Conservation (phyloP, 2,329 filamentous ascomycete genomes). For the Aureobasidium subglaciale region DNA sequence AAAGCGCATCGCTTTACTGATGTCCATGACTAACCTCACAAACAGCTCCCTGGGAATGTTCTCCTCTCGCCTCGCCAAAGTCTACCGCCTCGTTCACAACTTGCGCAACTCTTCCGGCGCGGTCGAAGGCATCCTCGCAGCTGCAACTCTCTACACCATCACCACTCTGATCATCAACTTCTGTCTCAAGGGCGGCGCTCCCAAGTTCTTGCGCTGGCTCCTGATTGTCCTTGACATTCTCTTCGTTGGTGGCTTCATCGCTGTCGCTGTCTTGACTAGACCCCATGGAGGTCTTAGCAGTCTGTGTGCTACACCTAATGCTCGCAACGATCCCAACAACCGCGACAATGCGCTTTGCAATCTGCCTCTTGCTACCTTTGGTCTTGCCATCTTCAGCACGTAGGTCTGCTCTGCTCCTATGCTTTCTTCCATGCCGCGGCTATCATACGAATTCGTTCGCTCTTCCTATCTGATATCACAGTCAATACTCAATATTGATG, state of each 20-base stretch:
- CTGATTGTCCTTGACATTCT: slow-evolving; percentile 35
- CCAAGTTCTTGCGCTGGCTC: slow-evolving; percentile 32
- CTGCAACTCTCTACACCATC: slow-evolving; percentile 39
- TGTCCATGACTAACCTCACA: not conserved
- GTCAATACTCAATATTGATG: too few relatives aligned
- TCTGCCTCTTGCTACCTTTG: slow-evolving; percentile 38
- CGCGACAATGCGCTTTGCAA: slow-evolving; percentile 29
- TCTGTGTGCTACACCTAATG: not conserved
- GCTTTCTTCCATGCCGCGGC: too few relatives aligned
- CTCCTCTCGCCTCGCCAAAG: slow-evolving; percentile 35
- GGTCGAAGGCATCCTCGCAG: slow-evolving; percentile 40
- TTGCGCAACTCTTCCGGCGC: slow-evolving; percentile 33
- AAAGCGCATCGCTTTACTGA: not conserved
- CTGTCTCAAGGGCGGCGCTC: slow-evolving; percentile 27
- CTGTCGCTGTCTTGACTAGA: slow-evolving; percentile 36
- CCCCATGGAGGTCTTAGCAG: slow-evolving; percentile 8
- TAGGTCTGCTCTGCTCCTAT: too few relatives aligned
- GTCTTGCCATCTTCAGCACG: slow-evolving; percentile 40
- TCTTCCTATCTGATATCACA: too few relatives aligned
- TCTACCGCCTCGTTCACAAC: slow-evolving; percentile 33
- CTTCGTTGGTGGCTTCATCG: slow-evolving; percentile 39
- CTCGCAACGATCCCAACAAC: not conserved
- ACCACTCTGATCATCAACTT: slow-evolving; percentile 31
- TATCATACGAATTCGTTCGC: too few relatives aligned
- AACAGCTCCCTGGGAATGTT: slow-evolving; percentile 36